A percentile compares a stretch with the other conserved stretches of the same genome.
These are phyloP conservation scores for Backusella luteola DNA, from an alignment of 192 early-diverging fungal genomes.

Conservation along the genomic window DNA sequence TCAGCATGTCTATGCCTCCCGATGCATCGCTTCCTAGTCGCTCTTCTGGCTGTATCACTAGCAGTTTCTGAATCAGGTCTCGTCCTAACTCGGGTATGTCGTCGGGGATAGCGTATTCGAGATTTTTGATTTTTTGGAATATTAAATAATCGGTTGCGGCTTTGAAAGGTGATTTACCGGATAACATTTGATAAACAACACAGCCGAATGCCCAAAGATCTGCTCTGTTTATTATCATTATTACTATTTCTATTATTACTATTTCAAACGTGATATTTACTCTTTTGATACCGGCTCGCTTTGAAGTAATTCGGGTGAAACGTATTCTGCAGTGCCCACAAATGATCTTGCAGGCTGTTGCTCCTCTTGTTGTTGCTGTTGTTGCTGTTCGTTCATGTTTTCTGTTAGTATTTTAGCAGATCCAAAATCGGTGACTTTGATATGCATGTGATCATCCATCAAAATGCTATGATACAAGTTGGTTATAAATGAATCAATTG, in stretches of 20 bases:
- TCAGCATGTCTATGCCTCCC: slow-evolving; percentile 58
- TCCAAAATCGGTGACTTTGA: slow-evolving; percentile 96
- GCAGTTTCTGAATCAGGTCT: slow-evolving; percentile 75
- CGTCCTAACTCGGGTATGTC: slow-evolving; percentile 65
- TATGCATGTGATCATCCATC: slow-evolving; percentile 85
- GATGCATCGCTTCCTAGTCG: slow-evolving; percentile 61
- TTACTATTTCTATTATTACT: not conserved
- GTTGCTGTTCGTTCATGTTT: not conserved
- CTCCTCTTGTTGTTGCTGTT: not conserved
- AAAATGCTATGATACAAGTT: slow-evolving; percentile 61
- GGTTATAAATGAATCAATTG: not conserved
- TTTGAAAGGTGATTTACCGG: slow-evolving; percentile 92
- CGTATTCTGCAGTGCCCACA: slow-evolving; percentile 99
- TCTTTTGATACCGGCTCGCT: slow-evolving; percentile 81
- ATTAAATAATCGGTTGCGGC: slow-evolving; percentile 95
- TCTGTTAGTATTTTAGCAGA: slow-evolving; percentile 78
- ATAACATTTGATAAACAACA: slow-evolving; percentile 90
- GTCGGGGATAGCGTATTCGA: slow-evolving; percentile 84
- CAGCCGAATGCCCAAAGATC: slow-evolving; percentile 87
- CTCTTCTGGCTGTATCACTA: slow-evolving; percentile 62
- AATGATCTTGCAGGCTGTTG: slow-evolving; percentile 70
- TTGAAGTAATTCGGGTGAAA: slow-evolving; percentile 92
- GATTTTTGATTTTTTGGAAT: slow-evolving; percentile 90
- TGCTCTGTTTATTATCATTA: slow-evolving; percentile 39
- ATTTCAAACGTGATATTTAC: slow-evolving; percentile 25